Base-by-base conservation (phyloP, 2,329 filamentous ascomycete species). In the Exophiala alcalophila region DNA sequence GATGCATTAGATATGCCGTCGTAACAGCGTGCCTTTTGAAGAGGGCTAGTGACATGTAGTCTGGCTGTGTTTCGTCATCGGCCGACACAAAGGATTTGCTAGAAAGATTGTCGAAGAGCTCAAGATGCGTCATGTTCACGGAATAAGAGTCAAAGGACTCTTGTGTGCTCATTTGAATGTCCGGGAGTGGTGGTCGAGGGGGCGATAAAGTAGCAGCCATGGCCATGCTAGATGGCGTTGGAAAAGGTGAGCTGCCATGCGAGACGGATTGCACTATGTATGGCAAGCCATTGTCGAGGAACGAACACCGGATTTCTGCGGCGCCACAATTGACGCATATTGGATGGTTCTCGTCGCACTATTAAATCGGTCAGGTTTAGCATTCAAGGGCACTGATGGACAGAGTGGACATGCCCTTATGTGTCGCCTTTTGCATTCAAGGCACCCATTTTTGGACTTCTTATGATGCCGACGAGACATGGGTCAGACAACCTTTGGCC, bases 381-480 rank as follows among this genome's bases (percentile, higher is more conserved):
- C 11, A 4, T 20, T 1, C 59, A 44, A 63, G 66, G 4, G 52
- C 51, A 21, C 20, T 20, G 47, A 2, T 59, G 58, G 51, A 57
- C n/a, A n/a, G n/a, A 62, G 42, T 61, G 56, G 40, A 48, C 41
- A 44, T 65, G 68, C 21, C 64, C 55, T 28, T 58, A 68, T 63
- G 41, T 65, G 65, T 44, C 65, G 63, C 35, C 57, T 54, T 24
- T 65, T 65, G 45, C 66, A 69, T 53, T 61, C 64, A 41, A 60
- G 58, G 52, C 66, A 69, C 40, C 66, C 66, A 52, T 55, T 61
- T 36, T 65, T 65, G 49, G 61, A 64, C 49, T 66, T 66, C 30
- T 52, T 60, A 47, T 67, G 64, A 5, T 60, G 47, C 32, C 62
- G 57, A 32, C 57, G 56, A 18, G 42, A 46, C 42, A 46, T 46